Evolutionary conservation across 2,329 filamentous ascomycete genomes (phyloP).

Genomic region (Thyridium curvatum): DNA sequence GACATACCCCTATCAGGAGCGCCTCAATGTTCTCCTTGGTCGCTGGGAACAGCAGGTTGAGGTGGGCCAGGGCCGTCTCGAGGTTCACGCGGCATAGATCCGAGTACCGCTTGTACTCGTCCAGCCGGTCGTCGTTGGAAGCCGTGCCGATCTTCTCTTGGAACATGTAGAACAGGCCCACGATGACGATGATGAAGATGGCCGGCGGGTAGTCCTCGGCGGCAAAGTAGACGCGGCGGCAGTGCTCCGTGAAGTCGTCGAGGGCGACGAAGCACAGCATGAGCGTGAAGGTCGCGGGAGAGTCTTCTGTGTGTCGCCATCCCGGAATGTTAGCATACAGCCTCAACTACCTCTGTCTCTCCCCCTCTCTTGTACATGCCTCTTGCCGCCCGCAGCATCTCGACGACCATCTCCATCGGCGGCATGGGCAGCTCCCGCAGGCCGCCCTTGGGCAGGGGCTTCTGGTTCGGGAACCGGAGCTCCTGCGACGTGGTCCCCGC

Average conservation of each 20-base stretch:
- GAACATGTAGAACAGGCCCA: conserved; percentile 42
- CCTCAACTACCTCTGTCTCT: no score
- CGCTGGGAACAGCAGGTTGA: conserved; percentile 51
- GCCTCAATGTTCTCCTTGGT: conserved; percentile 50
- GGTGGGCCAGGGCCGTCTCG: conserved; percentile 17
- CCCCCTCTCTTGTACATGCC: conserved; percentile 17
- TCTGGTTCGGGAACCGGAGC: conserved; percentile 38
- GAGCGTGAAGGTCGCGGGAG: conserved; percentile 42
- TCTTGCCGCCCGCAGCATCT: conserved; percentile 41
- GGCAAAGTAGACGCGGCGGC: conserved; percentile 27
- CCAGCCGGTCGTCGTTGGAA: conserved; percentile 20
- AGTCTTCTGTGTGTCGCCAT: conserved; percentile 25
- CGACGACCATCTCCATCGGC: conserved; percentile 42
- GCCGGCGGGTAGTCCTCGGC: conserved; percentile 17
- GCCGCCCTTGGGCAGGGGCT: conserved; percentile 35
- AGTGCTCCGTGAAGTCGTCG: conserved; percentile 42
- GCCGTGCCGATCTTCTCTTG: conserved; percentile 31
- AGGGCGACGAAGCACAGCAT: conserved; percentile 43
- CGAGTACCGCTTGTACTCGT: conserved; percentile 30
- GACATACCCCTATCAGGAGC: conserved; percentile 48
- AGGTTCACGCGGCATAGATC: conserved; percentile 13
- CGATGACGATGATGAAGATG: conserved; percentile 43
- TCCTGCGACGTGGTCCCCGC: conserved; percentile 29
- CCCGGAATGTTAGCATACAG: not conserved
- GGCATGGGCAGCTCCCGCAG: conserved; percentile 49